Conservation (phyloP, 495 filamentous ascomycete species). For the Talaromyces liani region DNA sequence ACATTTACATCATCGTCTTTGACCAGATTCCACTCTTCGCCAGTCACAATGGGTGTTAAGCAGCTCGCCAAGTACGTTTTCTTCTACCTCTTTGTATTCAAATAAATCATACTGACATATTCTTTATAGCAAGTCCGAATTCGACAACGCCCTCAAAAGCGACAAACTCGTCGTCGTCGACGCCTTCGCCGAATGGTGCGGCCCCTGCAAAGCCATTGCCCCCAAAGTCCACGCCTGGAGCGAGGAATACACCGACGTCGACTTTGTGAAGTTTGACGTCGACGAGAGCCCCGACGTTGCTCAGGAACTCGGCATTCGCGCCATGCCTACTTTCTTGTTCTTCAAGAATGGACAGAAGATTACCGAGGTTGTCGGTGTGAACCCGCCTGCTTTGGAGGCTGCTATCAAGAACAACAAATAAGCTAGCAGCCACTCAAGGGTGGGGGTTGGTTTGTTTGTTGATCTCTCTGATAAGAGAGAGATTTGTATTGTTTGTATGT, state of each 20-base stretch:
- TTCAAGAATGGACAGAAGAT: constrained; percentile 72
- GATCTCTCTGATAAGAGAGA: background rate
- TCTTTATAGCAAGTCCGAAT: constrained; percentile 51
- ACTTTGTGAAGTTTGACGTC: constrained; percentile 91
- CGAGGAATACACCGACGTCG: constrained; percentile 43
- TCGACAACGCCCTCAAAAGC: constrained; percentile 43
- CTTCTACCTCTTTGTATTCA: background rate
- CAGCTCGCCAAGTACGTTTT: constrained; percentile 38
- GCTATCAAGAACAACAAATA: constrained; percentile 31
- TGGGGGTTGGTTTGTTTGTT: background rate
- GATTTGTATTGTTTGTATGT: background rate
- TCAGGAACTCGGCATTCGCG: constrained; percentile 73
- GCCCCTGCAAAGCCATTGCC: constrained; percentile 86
- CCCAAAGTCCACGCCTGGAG: constrained; percentile 62
- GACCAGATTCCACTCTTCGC: constrained; percentile 37
- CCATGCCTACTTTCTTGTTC: constrained; percentile 91
- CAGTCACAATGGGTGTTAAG: constrained; percentile 49
- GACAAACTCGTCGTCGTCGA: constrained; percentile 65
- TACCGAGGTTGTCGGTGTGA: constrained; percentile 69
- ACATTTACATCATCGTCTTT: constrained; percentile 23
- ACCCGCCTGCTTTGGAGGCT: constrained; percentile 53
- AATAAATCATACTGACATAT: constrained; percentile 10
- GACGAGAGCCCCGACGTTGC: constrained; percentile 72
- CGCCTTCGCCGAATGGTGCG: constrained; percentile 88
- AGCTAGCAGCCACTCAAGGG: background rate